Base-by-base conservation (phyloP, 257 asterid species). In the Anisodus tanguticus region DNA sequence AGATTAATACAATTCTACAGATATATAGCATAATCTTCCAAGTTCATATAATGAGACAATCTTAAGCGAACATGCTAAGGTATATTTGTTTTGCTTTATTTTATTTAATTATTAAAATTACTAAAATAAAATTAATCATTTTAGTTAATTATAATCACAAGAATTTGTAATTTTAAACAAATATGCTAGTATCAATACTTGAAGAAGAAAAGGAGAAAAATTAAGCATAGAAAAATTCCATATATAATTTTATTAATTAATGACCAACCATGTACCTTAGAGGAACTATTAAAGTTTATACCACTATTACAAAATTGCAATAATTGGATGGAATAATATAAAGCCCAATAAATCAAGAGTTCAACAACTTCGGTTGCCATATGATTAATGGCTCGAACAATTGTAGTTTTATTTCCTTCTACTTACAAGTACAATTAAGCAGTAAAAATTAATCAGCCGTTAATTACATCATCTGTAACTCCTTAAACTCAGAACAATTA, bases 351-450 rank as follows among this genome's bases (percentile, higher is more conserved):
- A 53, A 53, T 51, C 57, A 53, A 1, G 49, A 53, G 64, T 3
- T 26, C 64, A 77, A 53, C 82, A 53, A 77, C 47, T 77, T 26
- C 2, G 15, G 82, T 77, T 53, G 47, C 63, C n/a, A 51, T 76
- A 13, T 19, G 80, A 74, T 22, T 22, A 19, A 49, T 74, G 45
- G 22, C 81, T 10, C 17, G 19, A 6, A 22, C 12, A 19, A 13
- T 12, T 11, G 64, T 53, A 77, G 60, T 35, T 51, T 77, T 51
- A 76, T 26, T 49, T 49, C 11, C 12, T 4, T 51, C 26, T 53
- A n/a, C 6, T 3, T 37, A 13, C 9, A 2, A 74, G 81, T 74
- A 77, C 64, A 12, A 77, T 77, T 8, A 77, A 51, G 11, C 43
- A 77, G n/a, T 77, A 77, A 53, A 77, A 53, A 8, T 26, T 26